Evolutionary conservation across 2,329 filamentous ascomycete species (phyloP).

Genomic region (Gnomoniopsis sp.): DNA sequence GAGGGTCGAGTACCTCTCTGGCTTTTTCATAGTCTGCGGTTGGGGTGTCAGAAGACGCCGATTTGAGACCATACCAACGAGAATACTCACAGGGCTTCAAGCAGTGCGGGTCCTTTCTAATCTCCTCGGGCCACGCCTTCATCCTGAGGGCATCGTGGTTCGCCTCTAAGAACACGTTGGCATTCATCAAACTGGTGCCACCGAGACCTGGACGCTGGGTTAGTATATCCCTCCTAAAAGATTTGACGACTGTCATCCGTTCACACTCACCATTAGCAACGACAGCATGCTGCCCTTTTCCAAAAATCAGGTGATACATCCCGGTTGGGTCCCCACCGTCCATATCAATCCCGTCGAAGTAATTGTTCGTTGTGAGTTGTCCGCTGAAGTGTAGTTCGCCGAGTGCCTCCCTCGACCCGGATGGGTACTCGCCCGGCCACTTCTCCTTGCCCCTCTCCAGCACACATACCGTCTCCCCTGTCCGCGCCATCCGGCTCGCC

Average conservation of each 20-base stretch:
- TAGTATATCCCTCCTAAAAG: slow-evolving; percentile 9
- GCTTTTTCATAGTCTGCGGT: slow-evolving; percentile 54
- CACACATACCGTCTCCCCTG: slow-evolving; percentile 58
- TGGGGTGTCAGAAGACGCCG: background rate
- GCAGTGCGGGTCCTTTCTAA: slow-evolving; percentile 39
- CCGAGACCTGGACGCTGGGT: slow-evolving; percentile 49
- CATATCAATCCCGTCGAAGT: slow-evolving; percentile 38
- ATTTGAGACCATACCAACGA: background rate
- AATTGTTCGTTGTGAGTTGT: slow-evolving; percentile 39
- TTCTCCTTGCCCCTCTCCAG: slow-evolving; percentile 62
- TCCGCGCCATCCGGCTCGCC: slow-evolving; percentile 61
- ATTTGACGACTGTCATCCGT: background rate
- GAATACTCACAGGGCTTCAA: slow-evolving; percentile 47
- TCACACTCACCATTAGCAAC: slow-evolving; percentile 51
- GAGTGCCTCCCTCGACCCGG: slow-evolving; percentile 40
- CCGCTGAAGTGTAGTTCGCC: slow-evolving; percentile 56
- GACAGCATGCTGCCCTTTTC: slow-evolving; percentile 61
- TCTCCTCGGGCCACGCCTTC: slow-evolving; percentile 57
- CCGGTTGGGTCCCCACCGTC: slow-evolving; percentile 53
- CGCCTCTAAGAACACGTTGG: slow-evolving; percentile 62
- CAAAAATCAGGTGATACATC: slow-evolving; percentile 61
- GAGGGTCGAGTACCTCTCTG: slow-evolving; percentile 54
- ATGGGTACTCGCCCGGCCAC: slow-evolving; percentile 65
- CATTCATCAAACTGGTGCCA: slow-evolving; percentile 64
- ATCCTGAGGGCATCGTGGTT: slow-evolving; percentile 51